Evolutionary conservation across 2,329 filamentous ascomycete species (phyloP), one percentile per base, ranked within the genome.

Genomic region (Akanthomyces muscarius): DNA sequence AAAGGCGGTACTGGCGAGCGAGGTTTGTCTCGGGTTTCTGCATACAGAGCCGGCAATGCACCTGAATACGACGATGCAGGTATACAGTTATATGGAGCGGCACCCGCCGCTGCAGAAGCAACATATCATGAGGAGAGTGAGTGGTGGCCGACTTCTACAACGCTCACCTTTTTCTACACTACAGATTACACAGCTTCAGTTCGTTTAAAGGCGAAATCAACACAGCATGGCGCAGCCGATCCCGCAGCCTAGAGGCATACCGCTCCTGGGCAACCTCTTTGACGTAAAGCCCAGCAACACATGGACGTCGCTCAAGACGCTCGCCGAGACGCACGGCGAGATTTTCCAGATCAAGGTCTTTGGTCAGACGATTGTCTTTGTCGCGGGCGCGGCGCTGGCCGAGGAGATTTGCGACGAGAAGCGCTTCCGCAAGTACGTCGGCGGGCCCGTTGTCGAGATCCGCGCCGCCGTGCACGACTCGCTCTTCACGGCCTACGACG

Each of bases 371-470:
- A 66, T 77, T 23, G 68, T 76, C 38, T 84, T 84, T 64, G 76
- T 82, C 7, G 81, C 80, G 14, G 78, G 81, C 58, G 74, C 73
- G 8, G 78, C 76, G n/a, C 75, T 84, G 8, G 76, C 80, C 28
- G 74, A 77, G 28, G 82, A 82, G 67, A 70, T 83, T 2, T 83
- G 81, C 68, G 81, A 84, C 69, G 73, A 83, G 74, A 78, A 75
- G 68, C 78, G 81, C 0, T 84, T 84, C 70, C 79, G 81, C 62
- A 84, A 84, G 67, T 83, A 75, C 65, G 81, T 84, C 1, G 80
- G 80, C 36, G 81, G 81, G 0, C 81, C 82, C 4, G 75, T 84
- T 57, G 77, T 82, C 57, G 80, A 84, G 74, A 83, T 83, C 63
- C 77, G 81, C 25, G 74, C 76, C 33, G 72, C 78, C 6, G 81